Conservation (phyloP, 2,329 filamentous ascomycete species). For the Escovopsis weberi region DNA sequence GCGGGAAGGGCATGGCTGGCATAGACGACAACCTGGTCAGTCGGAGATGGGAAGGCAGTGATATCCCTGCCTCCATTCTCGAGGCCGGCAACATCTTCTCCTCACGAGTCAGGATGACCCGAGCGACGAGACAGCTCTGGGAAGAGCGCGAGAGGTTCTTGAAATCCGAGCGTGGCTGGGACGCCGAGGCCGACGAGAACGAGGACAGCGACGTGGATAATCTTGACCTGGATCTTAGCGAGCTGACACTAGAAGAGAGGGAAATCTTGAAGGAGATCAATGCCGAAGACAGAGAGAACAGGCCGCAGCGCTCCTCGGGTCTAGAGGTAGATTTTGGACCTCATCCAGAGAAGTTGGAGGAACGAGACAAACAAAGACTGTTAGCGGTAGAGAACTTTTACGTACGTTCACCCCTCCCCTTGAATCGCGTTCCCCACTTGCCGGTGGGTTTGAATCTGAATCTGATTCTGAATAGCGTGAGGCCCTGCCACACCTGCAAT, state of each 20-base stretch:
- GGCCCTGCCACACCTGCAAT: slow-evolving; percentile 76
- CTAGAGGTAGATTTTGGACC: slow-evolving; percentile 32
- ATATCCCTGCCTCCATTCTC: slow-evolving; percentile 85
- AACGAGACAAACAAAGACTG: slow-evolving; percentile 49
- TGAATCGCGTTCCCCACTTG: too few relatives aligned
- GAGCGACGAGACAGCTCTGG: slow-evolving; percentile 87
- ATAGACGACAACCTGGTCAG: slow-evolving; percentile 69
- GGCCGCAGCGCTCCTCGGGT: slow-evolving; percentile 10
- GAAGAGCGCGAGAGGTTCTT: slow-evolving; percentile 84
- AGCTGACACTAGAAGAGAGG: slow-evolving; percentile 26
- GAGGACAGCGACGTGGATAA: slow-evolving; percentile 33
- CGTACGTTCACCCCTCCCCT: slow-evolving; percentile 36
- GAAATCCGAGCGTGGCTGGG: slow-evolving; percentile 85
- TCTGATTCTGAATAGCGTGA: slow-evolving; percentile 36
- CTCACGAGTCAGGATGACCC: slow-evolving; percentile 75
- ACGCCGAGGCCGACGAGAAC: slow-evolving; percentile 30
- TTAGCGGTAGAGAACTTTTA: slow-evolving; percentile 72
- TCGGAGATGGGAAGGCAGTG: slow-evolving; percentile 81
- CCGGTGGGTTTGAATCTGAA: slow-evolving; percentile 7
- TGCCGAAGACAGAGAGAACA: slow-evolving; percentile 19
- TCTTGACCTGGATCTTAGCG: slow-evolving; percentile 32
- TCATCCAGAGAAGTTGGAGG: slow-evolving; percentile 28
- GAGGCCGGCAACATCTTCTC: slow-evolving; percentile 91
- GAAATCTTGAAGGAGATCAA: slow-evolving; percentile 28
- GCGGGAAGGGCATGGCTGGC: slow-evolving; percentile 74